These are phyloP conservation scores for Xylaria sp. DNA, from an alignment of 2,329 filamentous ascomycete genomes.

Conservation along the genomic window DNA sequence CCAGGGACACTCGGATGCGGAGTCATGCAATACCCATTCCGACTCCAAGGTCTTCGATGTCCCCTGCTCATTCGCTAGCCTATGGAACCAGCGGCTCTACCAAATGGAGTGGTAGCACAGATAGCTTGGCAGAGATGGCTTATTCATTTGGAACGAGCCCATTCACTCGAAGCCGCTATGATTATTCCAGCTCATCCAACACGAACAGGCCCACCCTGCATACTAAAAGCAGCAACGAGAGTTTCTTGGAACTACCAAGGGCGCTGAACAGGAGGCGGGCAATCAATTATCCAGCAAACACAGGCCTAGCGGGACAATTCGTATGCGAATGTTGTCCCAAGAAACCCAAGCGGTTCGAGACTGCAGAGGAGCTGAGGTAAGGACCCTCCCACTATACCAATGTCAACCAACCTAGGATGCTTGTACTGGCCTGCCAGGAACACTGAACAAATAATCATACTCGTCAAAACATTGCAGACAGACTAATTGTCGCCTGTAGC, in stretches of 20 bases:
- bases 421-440: too few species aligned
- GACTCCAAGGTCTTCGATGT: constrained; percentile 20
- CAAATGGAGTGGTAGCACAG: constrained; percentile 20
- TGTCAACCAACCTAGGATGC: too few species aligned
- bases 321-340: constrained; percentile 28
- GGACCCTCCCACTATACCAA: background rate
- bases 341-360: constrained; percentile 23
- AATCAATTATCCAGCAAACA: background rate
- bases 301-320: background rate
- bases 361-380: constrained; percentile 21
- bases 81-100: constrained; percentile 22
- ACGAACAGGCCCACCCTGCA: constrained; percentile 11
- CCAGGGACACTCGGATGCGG: constrained; percentile 13
- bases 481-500: constrained; percentile 7
- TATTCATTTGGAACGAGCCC: constrained; percentile 17
- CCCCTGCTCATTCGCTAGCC: constrained; percentile 21
- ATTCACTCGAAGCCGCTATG: constrained; percentile 14
- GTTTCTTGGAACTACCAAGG: constrained; percentile 22
- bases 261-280: constrained; percentile 16
- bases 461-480: background rate
- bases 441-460: too few species aligned
- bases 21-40: constrained; percentile 17
- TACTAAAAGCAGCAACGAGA: constrained; percentile 25
- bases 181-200: constrained; percentile 14
- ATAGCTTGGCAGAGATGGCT: constrained; percentile 20